Evolutionary conservation across 163 green algal genomes (phyloP).

Genomic region (Scenedesmus sp.): DNA sequence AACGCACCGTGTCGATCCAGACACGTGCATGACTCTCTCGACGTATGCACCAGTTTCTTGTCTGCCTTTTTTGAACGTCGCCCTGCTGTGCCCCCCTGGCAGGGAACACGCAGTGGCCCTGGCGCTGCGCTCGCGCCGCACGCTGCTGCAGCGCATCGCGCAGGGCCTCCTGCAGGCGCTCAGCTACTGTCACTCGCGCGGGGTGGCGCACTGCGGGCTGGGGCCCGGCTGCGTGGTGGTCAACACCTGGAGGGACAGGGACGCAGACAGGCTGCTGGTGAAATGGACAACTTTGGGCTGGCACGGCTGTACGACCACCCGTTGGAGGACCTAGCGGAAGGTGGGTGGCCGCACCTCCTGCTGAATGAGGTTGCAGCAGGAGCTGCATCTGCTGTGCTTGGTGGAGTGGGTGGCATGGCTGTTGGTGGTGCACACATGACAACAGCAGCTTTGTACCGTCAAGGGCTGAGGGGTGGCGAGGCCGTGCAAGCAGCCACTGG

Average conservation of each 20-base stretch:
- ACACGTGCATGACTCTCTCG: too few relatives aligned
- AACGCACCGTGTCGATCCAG: too few relatives aligned
- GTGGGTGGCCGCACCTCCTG: neutral
- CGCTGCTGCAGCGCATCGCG: conserved; percentile 70
- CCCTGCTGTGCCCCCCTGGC: neutral
- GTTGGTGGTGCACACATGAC: conserved; percentile 86
- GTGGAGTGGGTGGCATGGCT: conserved; percentile 49
- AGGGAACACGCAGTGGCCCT: conserved; percentile 28
- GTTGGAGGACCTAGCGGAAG: neutral
- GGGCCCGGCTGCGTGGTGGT: conserved; percentile 77
- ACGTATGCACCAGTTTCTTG: too few relatives aligned
- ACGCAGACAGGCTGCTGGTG: conserved; percentile 74
- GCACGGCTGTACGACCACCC: conserved; percentile 30
- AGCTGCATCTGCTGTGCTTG: neutral
- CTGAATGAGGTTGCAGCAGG: neutral
- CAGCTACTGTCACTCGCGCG: conserved; percentile 73
- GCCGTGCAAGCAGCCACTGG: neutral
- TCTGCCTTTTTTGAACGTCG: neutral
- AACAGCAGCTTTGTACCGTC: too few relatives aligned
- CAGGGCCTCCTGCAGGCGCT: conserved; percentile 70
- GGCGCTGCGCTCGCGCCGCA: conserved; percentile 38
- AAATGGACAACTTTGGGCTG: conserved; percentile 90
- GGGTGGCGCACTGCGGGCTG: conserved; percentile 85
- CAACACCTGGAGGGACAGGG: conserved; percentile 36
- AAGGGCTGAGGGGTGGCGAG: conserved; percentile 71